phyloP scores from a whole-genome alignment of 371 early-diverging fungal genomes.

The Mucor mucedo region DNA sequence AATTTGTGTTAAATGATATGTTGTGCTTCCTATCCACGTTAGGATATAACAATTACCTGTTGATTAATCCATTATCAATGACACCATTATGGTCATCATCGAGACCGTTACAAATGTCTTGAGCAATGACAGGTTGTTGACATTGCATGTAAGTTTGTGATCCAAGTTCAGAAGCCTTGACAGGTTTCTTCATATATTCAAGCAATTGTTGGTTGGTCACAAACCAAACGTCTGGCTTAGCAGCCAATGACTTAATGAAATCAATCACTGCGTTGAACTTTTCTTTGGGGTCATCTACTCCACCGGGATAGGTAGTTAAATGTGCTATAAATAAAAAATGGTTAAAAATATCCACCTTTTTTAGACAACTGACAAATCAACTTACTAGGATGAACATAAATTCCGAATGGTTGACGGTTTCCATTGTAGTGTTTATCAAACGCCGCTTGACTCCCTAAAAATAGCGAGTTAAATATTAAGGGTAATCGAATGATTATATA shows the following conservation, averaged over 20 bases:
- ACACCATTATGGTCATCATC: conserved; percentile 59
- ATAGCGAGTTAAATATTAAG: not conserved
- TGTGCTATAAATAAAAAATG: conserved; percentile 41
- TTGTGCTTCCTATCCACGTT: not conserved
- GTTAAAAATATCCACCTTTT: not conserved
- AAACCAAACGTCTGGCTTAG: conserved; percentile 64
- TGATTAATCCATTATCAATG: conserved; percentile 50
- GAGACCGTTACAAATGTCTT: conserved; percentile 76
- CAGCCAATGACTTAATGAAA: conserved; percentile 46
- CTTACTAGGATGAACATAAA: conserved; percentile 62
- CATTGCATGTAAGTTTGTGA: conserved; percentile 64
- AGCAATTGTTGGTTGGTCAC: conserved; percentile 70
- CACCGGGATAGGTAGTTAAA: conserved; percentile 46
- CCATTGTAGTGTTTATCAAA: conserved; percentile 69
- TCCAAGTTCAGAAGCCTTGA: conserved; percentile 61
- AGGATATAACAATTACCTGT: conserved; percentile 28
- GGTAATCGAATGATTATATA: not conserved
- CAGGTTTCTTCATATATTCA: conserved; percentile 70
- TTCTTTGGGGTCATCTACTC: conserved; percentile 38
- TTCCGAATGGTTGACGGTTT: conserved; percentile 71
- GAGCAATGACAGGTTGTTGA: conserved; percentile 56
- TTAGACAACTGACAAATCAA: not conserved
- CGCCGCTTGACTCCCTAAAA: conserved; percentile 42
- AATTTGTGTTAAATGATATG: not conserved
- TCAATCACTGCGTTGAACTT: conserved; percentile 40